Evolutionary conservation across 2,329 filamentous ascomycete genomes (phyloP).

Genomic region (Delphinella strobiligena): DNA sequence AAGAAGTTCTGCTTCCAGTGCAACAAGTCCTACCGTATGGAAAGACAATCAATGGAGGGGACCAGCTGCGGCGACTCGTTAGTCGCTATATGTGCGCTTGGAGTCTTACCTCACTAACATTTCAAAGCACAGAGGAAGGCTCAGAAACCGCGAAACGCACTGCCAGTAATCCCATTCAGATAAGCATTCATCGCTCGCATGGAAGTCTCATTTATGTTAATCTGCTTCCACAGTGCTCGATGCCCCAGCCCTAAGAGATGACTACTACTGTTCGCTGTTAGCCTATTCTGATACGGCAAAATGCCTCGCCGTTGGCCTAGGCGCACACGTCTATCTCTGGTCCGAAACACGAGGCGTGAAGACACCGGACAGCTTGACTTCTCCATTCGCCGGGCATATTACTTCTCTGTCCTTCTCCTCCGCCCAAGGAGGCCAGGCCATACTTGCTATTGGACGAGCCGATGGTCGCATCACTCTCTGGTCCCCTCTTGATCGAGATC

Average conservation of each 20-base stretch:
- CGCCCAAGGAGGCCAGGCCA: slow-evolving; percentile 56
- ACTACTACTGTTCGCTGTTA: slow-evolving; percentile 88
- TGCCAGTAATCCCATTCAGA: slow-evolving; percentile 70
- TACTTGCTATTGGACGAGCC: slow-evolving; percentile 74
- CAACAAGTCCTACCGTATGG: slow-evolving; percentile 19
- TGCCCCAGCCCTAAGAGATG: slow-evolving; percentile 77
- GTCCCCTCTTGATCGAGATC: slow-evolving; percentile 57
- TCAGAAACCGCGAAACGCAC: slow-evolving; percentile 22
- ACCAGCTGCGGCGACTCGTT: slow-evolving; percentile 1
- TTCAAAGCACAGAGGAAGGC: slow-evolving; percentile 17
- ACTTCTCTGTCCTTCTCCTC: slow-evolving; percentile 91
- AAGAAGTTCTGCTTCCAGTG: not conserved
- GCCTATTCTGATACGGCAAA: slow-evolving; percentile 68
- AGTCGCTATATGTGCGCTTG: slow-evolving; percentile 9
- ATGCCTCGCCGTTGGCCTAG: slow-evolving; percentile 73
- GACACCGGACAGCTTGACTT: slow-evolving; percentile 41
- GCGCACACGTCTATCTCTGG: slow-evolving; percentile 75
- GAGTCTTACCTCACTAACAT: slow-evolving; percentile 11
- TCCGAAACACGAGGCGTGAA: slow-evolving; percentile 61
- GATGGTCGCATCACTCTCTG: slow-evolving; percentile 66
- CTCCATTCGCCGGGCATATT: slow-evolving; percentile 46
- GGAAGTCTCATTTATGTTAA: no score
- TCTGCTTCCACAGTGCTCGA: slow-evolving; percentile 59
- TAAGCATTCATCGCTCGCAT: no score
- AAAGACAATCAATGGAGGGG: slow-evolving; percentile 29